Evolutionary conservation across 768 basidiomycete species (phyloP).

Genomic region (Gyrodon lividus): DNA sequence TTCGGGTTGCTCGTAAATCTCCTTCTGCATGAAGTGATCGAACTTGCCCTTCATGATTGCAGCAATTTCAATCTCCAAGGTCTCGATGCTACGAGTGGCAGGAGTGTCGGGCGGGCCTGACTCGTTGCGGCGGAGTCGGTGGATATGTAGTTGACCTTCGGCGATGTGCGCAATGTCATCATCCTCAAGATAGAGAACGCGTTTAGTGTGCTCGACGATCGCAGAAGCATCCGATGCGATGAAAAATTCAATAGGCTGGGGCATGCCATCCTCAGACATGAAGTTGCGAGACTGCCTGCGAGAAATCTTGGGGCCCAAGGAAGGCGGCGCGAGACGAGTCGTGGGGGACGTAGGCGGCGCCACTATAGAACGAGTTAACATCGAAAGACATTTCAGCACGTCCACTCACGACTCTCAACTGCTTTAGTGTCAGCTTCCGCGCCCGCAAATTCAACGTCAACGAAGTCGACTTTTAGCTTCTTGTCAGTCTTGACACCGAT

Average conservation of each 20-base stretch:
- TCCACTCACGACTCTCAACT: constrained; percentile 41
- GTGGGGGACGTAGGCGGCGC: constrained; percentile 53
- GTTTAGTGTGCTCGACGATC: constrained; percentile 97
- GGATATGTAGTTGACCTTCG: constrained; percentile 97
- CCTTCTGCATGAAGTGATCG: constrained; percentile 99
- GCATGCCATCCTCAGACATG: constrained; percentile 97
- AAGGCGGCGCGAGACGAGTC: constrained; percentile 61
- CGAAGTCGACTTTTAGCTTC: constrained; percentile 99
- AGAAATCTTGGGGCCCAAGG: constrained; percentile 72
- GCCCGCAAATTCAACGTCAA: constrained; percentile 93
- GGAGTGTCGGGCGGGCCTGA: constrained; percentile 56
- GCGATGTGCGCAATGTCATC: constrained; percentile 98
- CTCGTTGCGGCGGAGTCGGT: constrained; percentile 91
- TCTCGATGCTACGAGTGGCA: constrained; percentile 90
- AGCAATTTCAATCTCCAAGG: constrained; percentile 97
- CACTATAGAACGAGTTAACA: constrained; percentile 25
- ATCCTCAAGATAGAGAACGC: constrained; percentile 97
- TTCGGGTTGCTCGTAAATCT: constrained; percentile 98
- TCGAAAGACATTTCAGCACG: neutral
- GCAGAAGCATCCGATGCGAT: constrained; percentile 97
- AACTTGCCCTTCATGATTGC: constrained; percentile 99
- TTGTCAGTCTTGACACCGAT: constrained; percentile 99
- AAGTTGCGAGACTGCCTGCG: constrained; percentile 97
- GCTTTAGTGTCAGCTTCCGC: constrained; percentile 56
- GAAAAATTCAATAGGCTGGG: constrained; percentile 99